Conservation (phyloP, 2,329 filamentous ascomycete species). For the Colletotrichum higginsianum region DNA sequence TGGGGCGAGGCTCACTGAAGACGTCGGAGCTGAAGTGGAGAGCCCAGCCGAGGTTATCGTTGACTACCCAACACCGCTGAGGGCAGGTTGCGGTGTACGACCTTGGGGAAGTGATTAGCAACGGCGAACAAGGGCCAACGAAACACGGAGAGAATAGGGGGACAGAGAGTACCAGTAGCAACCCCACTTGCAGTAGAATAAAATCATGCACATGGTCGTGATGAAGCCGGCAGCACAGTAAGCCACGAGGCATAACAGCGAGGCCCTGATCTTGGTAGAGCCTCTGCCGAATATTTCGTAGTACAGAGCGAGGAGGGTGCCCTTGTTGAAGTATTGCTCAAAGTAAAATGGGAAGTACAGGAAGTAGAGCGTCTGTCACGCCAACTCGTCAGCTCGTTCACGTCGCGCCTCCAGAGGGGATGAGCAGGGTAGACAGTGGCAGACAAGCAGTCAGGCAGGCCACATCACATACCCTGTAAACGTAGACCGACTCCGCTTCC, state of each 20-base stretch:
- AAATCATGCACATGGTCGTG: background rate
- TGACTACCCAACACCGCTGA: background rate
- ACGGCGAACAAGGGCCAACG: background rate
- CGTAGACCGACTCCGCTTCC: background rate
- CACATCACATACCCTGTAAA: background rate
- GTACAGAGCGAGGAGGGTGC: background rate
- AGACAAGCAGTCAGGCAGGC: no score
- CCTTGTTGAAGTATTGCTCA: constrained; percentile 6
- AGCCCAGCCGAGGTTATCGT: constrained; percentile 4
- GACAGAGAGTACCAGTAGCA: background rate
- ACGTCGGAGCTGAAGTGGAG: background rate
- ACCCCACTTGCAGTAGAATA: constrained; percentile 6
- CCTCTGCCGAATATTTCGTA: background rate
- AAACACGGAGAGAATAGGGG: no score
- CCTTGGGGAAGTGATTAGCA: background rate
- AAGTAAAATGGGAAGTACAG: background rate
- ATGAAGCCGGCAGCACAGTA: background rate
- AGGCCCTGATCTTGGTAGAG: background rate
- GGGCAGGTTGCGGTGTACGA: background rate
- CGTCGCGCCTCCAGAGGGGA: background rate
- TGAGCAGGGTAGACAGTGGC: background rate
- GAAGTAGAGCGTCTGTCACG: background rate
- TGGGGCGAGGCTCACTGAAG: background rate
- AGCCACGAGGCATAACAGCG: background rate
- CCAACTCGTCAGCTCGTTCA: background rate